Base-by-base conservation (phyloP, 495 filamentous ascomycete genomes). In the Rhypophila decipiens region DNA sequence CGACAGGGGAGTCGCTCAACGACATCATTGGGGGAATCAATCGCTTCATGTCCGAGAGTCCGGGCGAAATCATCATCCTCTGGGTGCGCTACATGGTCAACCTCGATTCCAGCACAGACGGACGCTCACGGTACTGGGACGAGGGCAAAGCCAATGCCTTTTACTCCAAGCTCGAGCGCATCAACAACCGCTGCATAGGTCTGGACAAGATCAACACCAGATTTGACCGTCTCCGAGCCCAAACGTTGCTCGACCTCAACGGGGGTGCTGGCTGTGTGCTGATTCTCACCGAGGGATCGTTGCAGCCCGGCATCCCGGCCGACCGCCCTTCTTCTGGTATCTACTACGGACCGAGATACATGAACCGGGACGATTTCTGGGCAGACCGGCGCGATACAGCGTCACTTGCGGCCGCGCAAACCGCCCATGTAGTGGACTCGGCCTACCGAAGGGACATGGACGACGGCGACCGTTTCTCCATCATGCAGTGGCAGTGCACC, bases 1-100 rank as follows among this genome's bases (percentile, higher is more conserved):
- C n/a, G n/a, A n/a, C n/a, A n/a, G n/a, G n/a, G n/a, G n/a, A n/a
- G n/a, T n/a, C n/a, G n/a, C n/a, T n/a, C n/a, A n/a, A n/a, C n/a
- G n/a, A n/a, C n/a, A n/a, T n/a, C n/a, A n/a, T n/a, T n/a, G n/a
- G n/a, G n/a, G n/a, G n/a, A n/a, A n/a, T n/a, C n/a, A n/a, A n/a
- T n/a, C n/a, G n/a, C n/a, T 54, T 58, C 47, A 53, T 21, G 8
- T 20, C 7, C 15, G 44, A 53, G 2, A 15, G 22, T 21, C 55
- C 52, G 19, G 56, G 52, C 20, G 48, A 58, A 39, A 21, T 46
- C n/a, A 50, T 53, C 40, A 49, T 53, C 29, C 36, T 20, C 35
- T 35, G 21, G 8, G 22, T 46, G 24, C 8, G 34, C 10, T 48
- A 39, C 39, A 36, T 44, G 20, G 33, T 9, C 19, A 19, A 22